These are phyloP conservation scores for Stachybotrys chlorohalonatus DNA, from an alignment of 2,329 filamentous ascomycete genomes.

Conservation along the genomic window DNA sequence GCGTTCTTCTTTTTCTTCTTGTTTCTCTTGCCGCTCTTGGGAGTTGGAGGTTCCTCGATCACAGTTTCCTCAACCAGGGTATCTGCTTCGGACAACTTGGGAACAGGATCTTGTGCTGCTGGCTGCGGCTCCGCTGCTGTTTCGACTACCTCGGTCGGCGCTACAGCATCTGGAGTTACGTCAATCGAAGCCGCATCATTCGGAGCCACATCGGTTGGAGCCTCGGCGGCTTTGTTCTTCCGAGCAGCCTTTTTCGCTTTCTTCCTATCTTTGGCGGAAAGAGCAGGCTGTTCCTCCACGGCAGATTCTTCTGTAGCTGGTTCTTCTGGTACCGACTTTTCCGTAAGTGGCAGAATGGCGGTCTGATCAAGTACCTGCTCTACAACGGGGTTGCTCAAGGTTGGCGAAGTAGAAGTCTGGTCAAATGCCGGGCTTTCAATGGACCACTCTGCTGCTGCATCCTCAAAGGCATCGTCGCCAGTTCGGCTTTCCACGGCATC, in stretches of 20 bases:
- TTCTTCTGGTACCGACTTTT: no score
- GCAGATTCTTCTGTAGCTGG: slow-evolving; percentile 1
- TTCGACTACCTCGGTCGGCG: not conserved
- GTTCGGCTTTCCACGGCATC: slow-evolving; percentile 20
- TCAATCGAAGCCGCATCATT: no score
- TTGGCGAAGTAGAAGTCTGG: not conserved
- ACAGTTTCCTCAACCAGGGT: not conserved
- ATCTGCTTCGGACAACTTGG: not conserved
- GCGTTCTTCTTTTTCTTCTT: slow-evolving; percentile 10
- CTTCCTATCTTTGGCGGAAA: slow-evolving; percentile 14
- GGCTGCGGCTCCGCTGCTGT: not conserved
- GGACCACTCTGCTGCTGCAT: not conserved
- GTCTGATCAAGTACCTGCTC: not conserved
- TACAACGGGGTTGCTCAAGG: slow-evolving; percentile 1
- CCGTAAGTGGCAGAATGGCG: no score
- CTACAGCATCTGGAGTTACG: not conserved
- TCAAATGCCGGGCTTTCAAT: not conserved
- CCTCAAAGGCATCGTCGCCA: slow-evolving; percentile 4
- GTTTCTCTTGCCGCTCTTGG: slow-evolving; percentile 10
- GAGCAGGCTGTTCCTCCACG: slow-evolving; percentile 3
- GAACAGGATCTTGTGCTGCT: not conserved
- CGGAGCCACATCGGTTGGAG: not conserved
- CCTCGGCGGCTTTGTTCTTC: slow-evolving; percentile 4
- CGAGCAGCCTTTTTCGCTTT: slow-evolving; percentile 14
- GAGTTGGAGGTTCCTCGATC: not conserved